Conservation (phyloP, 176 grass and related monocot species). For the Chrysopogon serrulatus region DNA sequence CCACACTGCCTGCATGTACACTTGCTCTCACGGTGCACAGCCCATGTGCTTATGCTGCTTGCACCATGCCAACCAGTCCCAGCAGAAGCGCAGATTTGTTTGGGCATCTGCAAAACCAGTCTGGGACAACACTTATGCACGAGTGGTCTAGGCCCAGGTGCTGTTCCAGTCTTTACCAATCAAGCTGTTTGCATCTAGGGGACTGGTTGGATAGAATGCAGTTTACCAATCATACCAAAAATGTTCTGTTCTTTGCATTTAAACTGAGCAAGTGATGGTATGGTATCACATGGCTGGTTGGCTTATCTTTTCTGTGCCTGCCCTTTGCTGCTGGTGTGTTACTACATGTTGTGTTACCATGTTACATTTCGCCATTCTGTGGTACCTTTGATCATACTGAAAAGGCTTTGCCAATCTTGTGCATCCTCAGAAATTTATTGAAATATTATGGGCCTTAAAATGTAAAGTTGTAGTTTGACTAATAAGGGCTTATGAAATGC, state of each 20-base stretch:
- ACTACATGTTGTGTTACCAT: not conserved
- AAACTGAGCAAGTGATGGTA: not conserved
- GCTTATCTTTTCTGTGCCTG: not conserved
- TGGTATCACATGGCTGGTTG: not conserved
- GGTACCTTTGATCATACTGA: not conserved
- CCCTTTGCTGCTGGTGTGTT: not conserved
- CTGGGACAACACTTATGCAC: not conserved
- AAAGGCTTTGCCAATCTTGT: not conserved
- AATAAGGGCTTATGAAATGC: constrained; percentile 3
- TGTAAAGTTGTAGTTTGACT: not conserved
- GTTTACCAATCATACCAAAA: not conserved
- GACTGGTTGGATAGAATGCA: not conserved
- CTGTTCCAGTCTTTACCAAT: not conserved
- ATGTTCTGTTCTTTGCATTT: not conserved
- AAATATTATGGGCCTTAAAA: not conserved
- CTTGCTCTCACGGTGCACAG: no score
- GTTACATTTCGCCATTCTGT: not conserved
- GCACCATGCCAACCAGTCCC: not conserved
- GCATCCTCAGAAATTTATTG: not conserved
- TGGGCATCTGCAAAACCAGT: not conserved
- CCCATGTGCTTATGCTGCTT: no score
- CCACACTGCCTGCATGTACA: not conserved
- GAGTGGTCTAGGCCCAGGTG: not conserved
- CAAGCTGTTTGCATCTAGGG: not conserved
- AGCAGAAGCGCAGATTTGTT: not conserved